Percentiles rank a stretch among this genome's conserved stretches.
Conservation (phyloP, 2,329 filamentous ascomycete species). For the Colletotrichum viniferum region DNA sequence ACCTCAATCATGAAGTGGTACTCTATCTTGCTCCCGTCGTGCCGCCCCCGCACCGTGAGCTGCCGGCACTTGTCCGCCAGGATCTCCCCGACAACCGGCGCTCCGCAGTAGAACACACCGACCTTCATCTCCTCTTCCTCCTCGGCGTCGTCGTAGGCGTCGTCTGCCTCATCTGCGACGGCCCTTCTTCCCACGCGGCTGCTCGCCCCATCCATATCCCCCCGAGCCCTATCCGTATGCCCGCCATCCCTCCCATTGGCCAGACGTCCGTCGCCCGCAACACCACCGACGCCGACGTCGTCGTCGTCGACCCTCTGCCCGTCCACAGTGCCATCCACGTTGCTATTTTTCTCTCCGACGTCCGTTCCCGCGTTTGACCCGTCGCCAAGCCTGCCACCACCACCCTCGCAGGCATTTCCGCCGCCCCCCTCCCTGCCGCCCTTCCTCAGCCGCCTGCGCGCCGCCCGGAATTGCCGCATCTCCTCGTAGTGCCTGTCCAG, state of each 20-base stretch:
- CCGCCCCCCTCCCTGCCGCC: constrained; percentile 16
- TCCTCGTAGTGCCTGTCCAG: constrained; percentile 59
- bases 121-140: constrained; percentile 47
- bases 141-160: constrained; percentile 15
- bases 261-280: background rate
- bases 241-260: background rate
- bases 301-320: background rate
- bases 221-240: background rate
- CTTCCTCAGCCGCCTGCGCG: constrained; percentile 19
- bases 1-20: constrained; percentile 65
- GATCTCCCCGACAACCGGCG: constrained; percentile 59
- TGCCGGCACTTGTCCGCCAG: constrained; percentile 57
- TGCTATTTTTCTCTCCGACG: background rate
- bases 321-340: background rate
- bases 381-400: background rate
- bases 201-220: background rate
- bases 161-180: background rate
- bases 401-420: background rate
- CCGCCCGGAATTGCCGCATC: constrained; percentile 42
- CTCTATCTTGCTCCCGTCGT: constrained; percentile 56
- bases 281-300: background rate
- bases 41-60: constrained; percentile 53
- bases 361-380: background rate
- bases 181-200: background rate
- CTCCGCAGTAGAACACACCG: constrained; percentile 62